Percentiles rank a stretch among this genome's conserved stretches.
These are phyloP conservation scores for Pichia rugopelliculosa DNA, from an alignment of 805 yeast species.

Conservation along the genomic window DNA sequence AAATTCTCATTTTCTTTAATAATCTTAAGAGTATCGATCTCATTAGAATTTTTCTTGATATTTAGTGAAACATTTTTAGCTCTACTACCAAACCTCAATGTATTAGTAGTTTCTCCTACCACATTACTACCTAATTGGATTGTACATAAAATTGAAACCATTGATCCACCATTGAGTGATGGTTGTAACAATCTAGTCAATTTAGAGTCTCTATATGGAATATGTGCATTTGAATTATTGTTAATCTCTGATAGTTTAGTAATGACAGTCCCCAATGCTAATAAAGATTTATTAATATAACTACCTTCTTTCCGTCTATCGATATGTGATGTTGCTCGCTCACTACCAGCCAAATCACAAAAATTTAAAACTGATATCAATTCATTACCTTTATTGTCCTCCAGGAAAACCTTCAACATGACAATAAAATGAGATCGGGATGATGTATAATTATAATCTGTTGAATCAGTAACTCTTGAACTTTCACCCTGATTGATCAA, in stretches of 20 bases:
- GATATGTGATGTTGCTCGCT: slow-evolving; percentile 64
- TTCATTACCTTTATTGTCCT: slow-evolving; percentile 34
- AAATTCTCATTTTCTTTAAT: slow-evolving; percentile 55
- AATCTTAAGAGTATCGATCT: slow-evolving; percentile 48
- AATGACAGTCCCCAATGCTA: slow-evolving; percentile 90
- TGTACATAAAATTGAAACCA: slow-evolving; percentile 82
- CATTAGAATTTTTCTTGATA: slow-evolving; percentile 50
- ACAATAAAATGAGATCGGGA: slow-evolving; percentile 91
- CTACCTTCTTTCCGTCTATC: slow-evolving; percentile 93
- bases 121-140: slow-evolving; percentile 58
- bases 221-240: slow-evolving; percentile 35
- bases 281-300: slow-evolving; percentile 80
- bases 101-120: slow-evolving; percentile 74
- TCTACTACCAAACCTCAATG: slow-evolving; percentile 85
- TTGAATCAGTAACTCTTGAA: slow-evolving; percentile 73
- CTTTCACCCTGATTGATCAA: slow-evolving; percentile 64
- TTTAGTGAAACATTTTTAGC: slow-evolving; percentile 78
- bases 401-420: slow-evolving; percentile 44
- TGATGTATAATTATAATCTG: slow-evolving; percentile 81
- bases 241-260: slow-evolving; percentile 46
- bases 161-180: slow-evolving; percentile 78
- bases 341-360: slow-evolving; percentile 97
- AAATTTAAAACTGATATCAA: slow-evolving; percentile 59
- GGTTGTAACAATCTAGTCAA: slow-evolving; percentile 87
- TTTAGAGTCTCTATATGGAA: slow-evolving; percentile 91